Evolutionary conservation across 306 rosid species (phyloP).

Genomic region (Ceratonia siliqua): DNA sequence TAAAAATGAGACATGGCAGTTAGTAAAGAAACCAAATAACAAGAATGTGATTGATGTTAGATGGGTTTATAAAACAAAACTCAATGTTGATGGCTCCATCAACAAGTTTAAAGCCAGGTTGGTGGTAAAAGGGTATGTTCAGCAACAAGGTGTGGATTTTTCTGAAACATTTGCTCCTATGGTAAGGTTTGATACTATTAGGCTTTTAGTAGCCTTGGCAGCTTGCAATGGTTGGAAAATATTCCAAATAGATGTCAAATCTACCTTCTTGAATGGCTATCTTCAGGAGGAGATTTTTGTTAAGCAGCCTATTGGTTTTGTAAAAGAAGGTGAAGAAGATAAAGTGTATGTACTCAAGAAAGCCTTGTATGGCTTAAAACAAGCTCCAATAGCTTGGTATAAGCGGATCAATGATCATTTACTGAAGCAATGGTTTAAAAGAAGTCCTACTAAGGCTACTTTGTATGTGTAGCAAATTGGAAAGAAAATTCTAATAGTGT

Average conservation of each 20-base stretch:
- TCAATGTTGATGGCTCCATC: too few relatives aligned
- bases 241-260: too few relatives aligned
- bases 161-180: neutral
- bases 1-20: neutral
- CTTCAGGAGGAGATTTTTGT: too few relatives aligned
- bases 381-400: neutral
- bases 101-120: neutral
- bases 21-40: neutral
- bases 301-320: too few relatives aligned
- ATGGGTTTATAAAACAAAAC: too few relatives aligned
- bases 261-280: too few relatives aligned
- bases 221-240: neutral
- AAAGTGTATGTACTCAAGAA: too few relatives aligned
- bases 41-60: too few relatives aligned
- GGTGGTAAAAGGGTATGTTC: neutral
- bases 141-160: neutral
- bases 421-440: too few relatives aligned
- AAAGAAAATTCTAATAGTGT: too few relatives aligned
- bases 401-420: neutral
- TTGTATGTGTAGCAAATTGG: neutral
- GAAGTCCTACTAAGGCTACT: neutral
- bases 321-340: too few relatives aligned
- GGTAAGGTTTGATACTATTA: neutral
- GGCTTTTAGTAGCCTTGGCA: neutral
- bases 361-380: too few relatives aligned